These are phyloP conservation scores for Tuber melanosporum DNA, from an alignment of 495 filamentous ascomycete species.

Conservation along the genomic window DNA sequence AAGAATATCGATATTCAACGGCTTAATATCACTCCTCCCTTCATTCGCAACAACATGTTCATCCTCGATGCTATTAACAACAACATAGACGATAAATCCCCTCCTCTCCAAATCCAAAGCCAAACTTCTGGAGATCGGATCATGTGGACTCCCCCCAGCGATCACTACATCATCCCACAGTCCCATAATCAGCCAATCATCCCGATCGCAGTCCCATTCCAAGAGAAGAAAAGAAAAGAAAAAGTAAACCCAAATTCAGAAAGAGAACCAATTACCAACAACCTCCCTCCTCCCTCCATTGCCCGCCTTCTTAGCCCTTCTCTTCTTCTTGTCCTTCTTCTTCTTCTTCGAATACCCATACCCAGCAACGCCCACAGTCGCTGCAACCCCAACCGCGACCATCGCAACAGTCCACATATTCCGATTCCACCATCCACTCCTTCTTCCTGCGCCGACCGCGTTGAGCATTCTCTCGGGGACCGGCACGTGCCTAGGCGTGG, in stretches of 20 bases:
- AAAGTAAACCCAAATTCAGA: neutral
- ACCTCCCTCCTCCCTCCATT: slow-evolving; percentile 88
- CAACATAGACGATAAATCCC: slow-evolving; percentile 88
- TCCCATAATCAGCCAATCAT: slow-evolving; percentile 15
- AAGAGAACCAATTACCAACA: slow-evolving; percentile 46
- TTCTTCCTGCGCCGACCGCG: slow-evolving; percentile 60
- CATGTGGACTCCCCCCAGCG: slow-evolving; percentile 66
- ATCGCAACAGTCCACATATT: slow-evolving; percentile 47
- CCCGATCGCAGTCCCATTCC: neutral
- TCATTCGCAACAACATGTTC: slow-evolving; percentile 71
- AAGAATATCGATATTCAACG: slow-evolving; percentile 75
- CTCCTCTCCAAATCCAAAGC: slow-evolving; percentile 78
- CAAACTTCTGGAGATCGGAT: slow-evolving; percentile 73
- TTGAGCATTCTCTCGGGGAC: slow-evolving; percentile 48
- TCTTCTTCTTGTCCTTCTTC: slow-evolving; percentile 44
- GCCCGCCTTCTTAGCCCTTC: slow-evolving; percentile 65
- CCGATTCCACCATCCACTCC: slow-evolving; percentile 59
- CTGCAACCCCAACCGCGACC: slow-evolving; percentile 7
- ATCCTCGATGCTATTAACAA: slow-evolving; percentile 71
- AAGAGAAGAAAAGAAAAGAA: neutral
- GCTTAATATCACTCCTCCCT: slow-evolving; percentile 64
- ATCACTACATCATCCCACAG: slow-evolving; percentile 50
- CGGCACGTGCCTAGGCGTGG: slow-evolving; percentile 49
- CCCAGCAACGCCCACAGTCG: slow-evolving; percentile 17
- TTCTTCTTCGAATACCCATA: slow-evolving; percentile 25